Conservation (phyloP, 176 grass and related monocot species). For the Phoenix dactylifera region DNA sequence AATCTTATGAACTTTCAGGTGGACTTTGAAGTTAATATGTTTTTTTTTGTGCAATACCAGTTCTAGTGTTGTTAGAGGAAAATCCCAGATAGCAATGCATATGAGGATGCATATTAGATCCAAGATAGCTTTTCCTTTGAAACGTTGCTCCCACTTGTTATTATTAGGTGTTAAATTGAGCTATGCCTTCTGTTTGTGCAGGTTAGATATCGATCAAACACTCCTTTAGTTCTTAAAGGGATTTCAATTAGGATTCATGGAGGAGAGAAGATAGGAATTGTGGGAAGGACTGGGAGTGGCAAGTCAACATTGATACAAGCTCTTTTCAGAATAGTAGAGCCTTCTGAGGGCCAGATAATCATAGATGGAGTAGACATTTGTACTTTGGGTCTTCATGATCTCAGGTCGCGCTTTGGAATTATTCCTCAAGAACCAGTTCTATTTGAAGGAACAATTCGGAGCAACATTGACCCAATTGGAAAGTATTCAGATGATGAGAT, state of each 20-base stretch:
- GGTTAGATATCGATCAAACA: constrained; percentile 76
- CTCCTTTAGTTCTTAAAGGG: constrained; percentile 89
- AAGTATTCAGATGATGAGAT: constrained; percentile 90
- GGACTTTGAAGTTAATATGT: too few species aligned
- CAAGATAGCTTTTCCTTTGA: too few species aligned
- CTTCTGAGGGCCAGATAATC: constrained; percentile 68
- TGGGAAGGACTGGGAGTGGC: constrained; percentile 87
- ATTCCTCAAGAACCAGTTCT: constrained; percentile 97
- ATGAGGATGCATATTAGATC: too few species aligned
- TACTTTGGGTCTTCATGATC: constrained; percentile 91
- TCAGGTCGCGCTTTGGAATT: constrained; percentile 90
- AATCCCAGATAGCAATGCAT: too few species aligned
- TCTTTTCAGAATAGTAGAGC: constrained; percentile 94
- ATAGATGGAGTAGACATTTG: constrained; percentile 72
- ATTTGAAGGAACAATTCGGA: constrained; percentile 80
- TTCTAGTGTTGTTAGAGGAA: too few species aligned
- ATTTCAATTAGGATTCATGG: constrained; percentile 62
- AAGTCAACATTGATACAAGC: constrained; percentile 97
- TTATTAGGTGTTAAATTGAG: too few species aligned
- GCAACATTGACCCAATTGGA: constrained; percentile 79
- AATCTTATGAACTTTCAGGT: too few species aligned
- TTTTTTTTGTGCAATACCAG: too few species aligned
- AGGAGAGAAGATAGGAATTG: constrained; percentile 89
- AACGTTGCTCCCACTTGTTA: too few species aligned
- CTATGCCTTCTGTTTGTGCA: constrained; percentile 12